Evolutionary conservation across 2,329 filamentous ascomycete genomes (phyloP), one percentile per base, ranked within the genome.

Genomic region (Colletotrichum liriopes): DNA sequence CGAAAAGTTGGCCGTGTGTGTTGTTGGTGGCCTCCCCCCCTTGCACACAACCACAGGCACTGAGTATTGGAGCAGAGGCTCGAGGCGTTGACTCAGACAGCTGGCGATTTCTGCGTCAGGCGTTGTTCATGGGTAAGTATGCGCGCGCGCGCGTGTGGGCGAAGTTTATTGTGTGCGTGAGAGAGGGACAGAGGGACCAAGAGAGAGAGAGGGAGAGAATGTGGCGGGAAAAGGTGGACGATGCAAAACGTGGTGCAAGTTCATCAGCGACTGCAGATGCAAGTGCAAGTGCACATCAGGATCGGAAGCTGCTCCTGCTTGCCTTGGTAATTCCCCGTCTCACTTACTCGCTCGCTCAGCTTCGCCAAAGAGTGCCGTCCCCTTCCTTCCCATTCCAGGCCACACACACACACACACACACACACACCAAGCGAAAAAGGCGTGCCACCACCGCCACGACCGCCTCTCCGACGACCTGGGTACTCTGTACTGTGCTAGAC

Each of bases 11-110:
- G 35, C 16, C 18, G 3, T 18, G 49, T 29, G 32, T 29, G 32
- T 39, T 26, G 23, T 58, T 51, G 65, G 47, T 29, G 52, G 16
- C 41, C 35, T 23, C 59, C 23, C n/a, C 35, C 18, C n/a, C n/a
- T 41, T 26, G 35, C n/a, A 26, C 20, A 8, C n/a, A 58, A 39
- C 12, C 11, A 41, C 58, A 54, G 63, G 52, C 59, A 26, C 43
- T 35, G 35, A 45, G 35, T 26, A 52, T 35, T 49, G 51, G 56
- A 37, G 35, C 56, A 58, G 35, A 63, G 41, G n/a, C n/a, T 63
- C 32, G 45, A 54, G 32, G 58, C 29, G 61, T 68, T 71, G 65
- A 63, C 65, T 63, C 69, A 35, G 51, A 56, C 37, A 26, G 64
- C 47, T 45, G 26, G 43, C 41, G 32, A 58, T 29, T 58, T 52